These are phyloP conservation scores for Bathelium albidoporum DNA, from an alignment of 495 filamentous ascomycete genomes.

Conservation along the genomic window DNA sequence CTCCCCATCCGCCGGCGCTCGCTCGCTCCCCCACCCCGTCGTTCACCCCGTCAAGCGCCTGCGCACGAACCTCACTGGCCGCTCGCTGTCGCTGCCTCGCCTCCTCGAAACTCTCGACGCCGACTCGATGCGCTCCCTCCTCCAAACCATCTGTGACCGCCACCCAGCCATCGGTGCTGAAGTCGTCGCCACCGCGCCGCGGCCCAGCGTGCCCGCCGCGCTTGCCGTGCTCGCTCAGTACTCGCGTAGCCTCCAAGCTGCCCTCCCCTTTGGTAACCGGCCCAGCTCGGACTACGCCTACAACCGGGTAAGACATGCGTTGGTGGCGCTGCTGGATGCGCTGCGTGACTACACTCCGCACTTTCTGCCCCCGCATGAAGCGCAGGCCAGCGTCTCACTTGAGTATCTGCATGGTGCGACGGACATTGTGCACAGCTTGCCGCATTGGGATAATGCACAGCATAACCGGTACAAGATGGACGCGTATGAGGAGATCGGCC, in stretches of 20 bases:
- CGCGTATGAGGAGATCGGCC: constrained; percentile 89
- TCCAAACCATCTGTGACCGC: constrained; percentile 79
- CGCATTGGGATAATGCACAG: constrained; percentile 72
- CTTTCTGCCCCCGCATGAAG: constrained; percentile 84
- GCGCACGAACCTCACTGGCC: constrained; percentile 59
- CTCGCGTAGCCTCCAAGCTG: constrained; percentile 60
- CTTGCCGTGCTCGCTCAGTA: constrained; percentile 73
- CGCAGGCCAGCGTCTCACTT: constrained; percentile 66
- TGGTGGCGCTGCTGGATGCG: constrained; percentile 74
- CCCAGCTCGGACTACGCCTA: constrained; percentile 85
- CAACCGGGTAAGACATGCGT: constrained; percentile 75
- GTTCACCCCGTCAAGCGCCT: constrained; percentile 53
- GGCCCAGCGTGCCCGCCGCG: constrained; percentile 70
- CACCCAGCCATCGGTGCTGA: constrained; percentile 74
- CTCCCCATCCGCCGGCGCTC: constrained; percentile 61
- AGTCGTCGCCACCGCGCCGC: constrained; percentile 73
- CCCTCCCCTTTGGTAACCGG: constrained; percentile 78
- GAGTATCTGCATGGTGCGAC: constrained; percentile 83
- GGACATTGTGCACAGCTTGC: constrained; percentile 76
- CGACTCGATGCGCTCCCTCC: constrained; percentile 66
- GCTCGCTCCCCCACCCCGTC: constrained; percentile 46
- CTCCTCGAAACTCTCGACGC: constrained; percentile 84
- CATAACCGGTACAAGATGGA: constrained; percentile 87
- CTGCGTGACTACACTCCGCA: constrained; percentile 89
- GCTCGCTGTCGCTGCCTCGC: constrained; percentile 70